A percentile compares a stretch with the other conserved stretches of the same genome.
These are phyloP conservation scores for Phoma sp. DNA, from an alignment of 2,329 filamentous ascomycete species.

Conservation along the genomic window DNA sequence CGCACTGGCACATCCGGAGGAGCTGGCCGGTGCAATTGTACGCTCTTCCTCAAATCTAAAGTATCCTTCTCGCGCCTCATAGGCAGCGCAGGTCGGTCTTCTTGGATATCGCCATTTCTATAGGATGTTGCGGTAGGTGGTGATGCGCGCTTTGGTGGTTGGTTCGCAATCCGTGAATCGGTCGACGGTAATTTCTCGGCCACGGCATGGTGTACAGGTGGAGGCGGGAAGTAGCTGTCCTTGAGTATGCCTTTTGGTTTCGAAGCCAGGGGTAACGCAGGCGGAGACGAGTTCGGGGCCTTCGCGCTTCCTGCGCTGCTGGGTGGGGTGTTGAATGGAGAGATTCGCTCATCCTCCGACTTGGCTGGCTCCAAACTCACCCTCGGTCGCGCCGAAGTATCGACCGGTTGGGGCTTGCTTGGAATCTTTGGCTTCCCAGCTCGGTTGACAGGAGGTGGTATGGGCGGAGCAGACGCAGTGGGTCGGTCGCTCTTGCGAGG, in stretches of 20 bases:
- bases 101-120: slow-evolving; percentile 39
- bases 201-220: slow-evolving; percentile 39
- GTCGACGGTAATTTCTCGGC: slow-evolving; percentile 34
- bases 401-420: slow-evolving; percentile 51
- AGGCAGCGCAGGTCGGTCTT: slow-evolving; percentile 60
- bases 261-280: slow-evolving; percentile 32
- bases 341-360: slow-evolving; percentile 60
- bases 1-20: slow-evolving; percentile 46
- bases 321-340: slow-evolving; percentile 88
- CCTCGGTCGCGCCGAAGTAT: slow-evolving; percentile 25
- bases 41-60: slow-evolving; percentile 45
- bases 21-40: slow-evolving; percentile 38
- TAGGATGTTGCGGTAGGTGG: slow-evolving; percentile 18
- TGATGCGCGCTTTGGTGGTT: slow-evolving; percentile 26
- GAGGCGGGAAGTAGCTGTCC: slow-evolving; percentile 45
- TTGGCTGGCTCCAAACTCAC: slow-evolving; percentile 49
- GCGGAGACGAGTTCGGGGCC: slow-evolving; percentile 29
- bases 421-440: slow-evolving; percentile 77
- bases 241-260: slow-evolving; percentile 33
- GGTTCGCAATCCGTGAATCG: slow-evolving; percentile 30
- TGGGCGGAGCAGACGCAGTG: slow-evolving; percentile 50
- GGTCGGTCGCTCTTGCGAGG: slow-evolving; percentile 42
- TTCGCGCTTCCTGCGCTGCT: slow-evolving; percentile 69
- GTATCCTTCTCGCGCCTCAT: slow-evolving; percentile 51
- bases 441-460: slow-evolving; percentile 79